phyloP scores from a whole-genome alignment of 2,329 filamentous ascomycete genomes.

The Blastomyces gilchristii region DNA sequence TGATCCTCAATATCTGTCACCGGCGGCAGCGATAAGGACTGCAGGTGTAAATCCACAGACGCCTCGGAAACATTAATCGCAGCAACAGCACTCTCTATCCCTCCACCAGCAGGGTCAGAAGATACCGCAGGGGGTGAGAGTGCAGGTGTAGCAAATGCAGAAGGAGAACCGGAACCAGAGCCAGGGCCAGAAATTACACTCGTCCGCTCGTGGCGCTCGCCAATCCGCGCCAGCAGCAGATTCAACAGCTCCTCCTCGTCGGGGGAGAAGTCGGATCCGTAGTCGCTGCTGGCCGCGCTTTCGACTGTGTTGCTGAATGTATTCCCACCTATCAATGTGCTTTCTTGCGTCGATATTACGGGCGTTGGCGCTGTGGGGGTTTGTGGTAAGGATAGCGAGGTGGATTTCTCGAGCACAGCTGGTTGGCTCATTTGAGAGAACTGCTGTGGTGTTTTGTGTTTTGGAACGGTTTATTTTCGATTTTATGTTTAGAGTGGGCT shows the following conservation, averaged over 20 bases:
- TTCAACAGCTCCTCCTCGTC: constrained; percentile 47
- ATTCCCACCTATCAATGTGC: not conserved
- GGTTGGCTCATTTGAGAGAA: constrained; percentile 2
- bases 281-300: constrained; percentile 40
- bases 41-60: not conserved
- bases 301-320: not conserved
- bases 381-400: too few relatives aligned
- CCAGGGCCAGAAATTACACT: not conserved
- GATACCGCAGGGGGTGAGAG: not conserved
- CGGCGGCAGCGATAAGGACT: not conserved
- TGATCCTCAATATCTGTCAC: constrained; percentile 37
- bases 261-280: constrained; percentile 52
- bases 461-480: not conserved
- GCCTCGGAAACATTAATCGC: not conserved
- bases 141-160: constrained; percentile 1
- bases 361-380: not conserved
- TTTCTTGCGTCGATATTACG: not conserved
- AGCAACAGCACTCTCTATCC: not conserved
- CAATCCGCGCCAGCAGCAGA: constrained; percentile 41
- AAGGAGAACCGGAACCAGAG: not conserved
- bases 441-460: not conserved
- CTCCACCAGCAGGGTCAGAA: not conserved
- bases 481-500: not conserved
- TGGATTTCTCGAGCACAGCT: not conserved
- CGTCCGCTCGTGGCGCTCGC: constrained; percentile 19